phyloP scores from a whole-genome alignment of 2,329 filamentous ascomycete species.

The Phyllosticta paracitricarpa region DNA sequence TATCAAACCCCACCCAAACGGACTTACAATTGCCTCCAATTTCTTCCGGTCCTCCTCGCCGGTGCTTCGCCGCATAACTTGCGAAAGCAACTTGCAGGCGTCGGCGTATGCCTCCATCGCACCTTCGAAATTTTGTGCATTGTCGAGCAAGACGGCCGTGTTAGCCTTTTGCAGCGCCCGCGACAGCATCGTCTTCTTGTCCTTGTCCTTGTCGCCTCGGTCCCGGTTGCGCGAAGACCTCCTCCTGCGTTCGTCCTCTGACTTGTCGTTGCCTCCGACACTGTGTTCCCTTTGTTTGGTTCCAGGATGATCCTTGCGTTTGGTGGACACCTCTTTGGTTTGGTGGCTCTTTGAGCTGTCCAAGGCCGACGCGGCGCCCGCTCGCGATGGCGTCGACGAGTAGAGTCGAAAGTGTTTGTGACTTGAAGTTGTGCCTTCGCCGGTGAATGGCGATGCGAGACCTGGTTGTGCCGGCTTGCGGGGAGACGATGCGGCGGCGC shows the following conservation, averaged over 20 bases:
- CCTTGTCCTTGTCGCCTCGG: conserved; percentile 45
- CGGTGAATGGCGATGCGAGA: background rate
- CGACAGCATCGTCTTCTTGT: conserved; percentile 91
- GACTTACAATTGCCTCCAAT: conserved; percentile 81
- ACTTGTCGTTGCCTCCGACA: conserved; percentile 6
- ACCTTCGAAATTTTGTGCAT: conserved; percentile 87
- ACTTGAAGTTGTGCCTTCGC: background rate
- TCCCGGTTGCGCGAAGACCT: conserved; percentile 29
- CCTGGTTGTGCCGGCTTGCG: conserved; percentile 12
- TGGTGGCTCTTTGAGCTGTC: background rate
- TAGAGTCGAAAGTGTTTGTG: background rate
- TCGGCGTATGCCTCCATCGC: conserved; percentile 85
- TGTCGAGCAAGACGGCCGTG: conserved; percentile 88
- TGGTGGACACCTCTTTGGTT: background rate
- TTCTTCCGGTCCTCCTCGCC: conserved; percentile 83
- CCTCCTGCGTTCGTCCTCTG: conserved; percentile 7
- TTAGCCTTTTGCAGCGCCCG: conserved; percentile 92
- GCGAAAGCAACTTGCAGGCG: conserved; percentile 76
- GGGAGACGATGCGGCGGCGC: conserved; percentile 20
- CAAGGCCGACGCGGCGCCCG: background rate
- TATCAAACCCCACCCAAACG: background rate
- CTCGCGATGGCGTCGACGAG: background rate
- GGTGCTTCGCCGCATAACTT: conserved; percentile 76
- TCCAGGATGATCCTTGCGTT: background rate
- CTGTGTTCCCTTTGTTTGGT: conserved; percentile 6